Base-by-base conservation (phyloP, 805 yeast species). In the Blastobotrys mokoenaii region DNA sequence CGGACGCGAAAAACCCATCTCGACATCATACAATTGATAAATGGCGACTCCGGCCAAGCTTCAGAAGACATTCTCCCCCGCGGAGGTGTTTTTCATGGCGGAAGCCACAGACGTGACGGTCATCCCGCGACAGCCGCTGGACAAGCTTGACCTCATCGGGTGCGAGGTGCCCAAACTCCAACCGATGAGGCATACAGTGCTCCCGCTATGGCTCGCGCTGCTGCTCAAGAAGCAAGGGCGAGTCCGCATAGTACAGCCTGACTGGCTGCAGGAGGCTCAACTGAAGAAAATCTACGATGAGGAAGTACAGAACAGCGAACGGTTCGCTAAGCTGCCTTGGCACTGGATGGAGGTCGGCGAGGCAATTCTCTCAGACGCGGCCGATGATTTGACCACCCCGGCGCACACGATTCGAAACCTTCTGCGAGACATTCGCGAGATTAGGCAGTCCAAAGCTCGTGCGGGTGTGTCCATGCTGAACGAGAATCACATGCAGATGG, bases 121-220 rank as follows among this genome's bases (percentile, higher is more conserved):
- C 9, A 70, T 88, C n/a, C 96, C 97, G 3, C 71, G 93, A 47
- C 84, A 81, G 58, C 65, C 80, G 2, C 72, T 83, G 77, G 77
- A 76, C 31, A 70, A 79, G n/a, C 64, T 81, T 15, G 76, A 74
- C 38, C 68, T 84, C 38, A 79, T 82, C 39, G 85, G 89, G 3
- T 30, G 43, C 3, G 18, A 46, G 12, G 36, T 51, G 25, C 88
- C 90, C 0, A 66, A 70, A 6, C 64, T 86, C 31, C 63, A 74
- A 38, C 86, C 94, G 0, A 72, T 84, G 74, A 74, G 82, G 49
- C 71, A 89, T 43, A 74, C 73, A 15, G 69, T 74, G 40, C 79
- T 93, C 0, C 95, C 96, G 0, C 51, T 90, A 1, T 93, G 97
- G 97, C 68, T 85, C 16, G 97, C 97, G 0, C 60, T 89, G 6